Conservation (phyloP, 345 rosid species). For the Eucalyptus erythrocorys region DNA sequence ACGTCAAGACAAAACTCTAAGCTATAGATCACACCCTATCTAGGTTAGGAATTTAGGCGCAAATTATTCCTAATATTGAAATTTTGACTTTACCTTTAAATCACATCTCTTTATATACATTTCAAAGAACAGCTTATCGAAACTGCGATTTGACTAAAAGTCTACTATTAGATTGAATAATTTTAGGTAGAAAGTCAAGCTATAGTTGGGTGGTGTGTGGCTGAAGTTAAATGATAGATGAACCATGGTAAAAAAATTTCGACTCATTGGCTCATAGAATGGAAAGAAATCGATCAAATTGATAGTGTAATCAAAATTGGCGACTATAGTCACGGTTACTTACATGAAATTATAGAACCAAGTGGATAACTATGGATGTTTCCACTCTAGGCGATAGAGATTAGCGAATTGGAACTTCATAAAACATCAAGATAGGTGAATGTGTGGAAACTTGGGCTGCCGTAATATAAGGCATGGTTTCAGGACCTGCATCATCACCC, state of each 20-base stretch:
- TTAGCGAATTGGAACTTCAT: background rate
- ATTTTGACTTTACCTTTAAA: background rate
- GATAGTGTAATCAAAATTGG: background rate
- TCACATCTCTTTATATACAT: background rate
- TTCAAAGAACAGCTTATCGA: background rate
- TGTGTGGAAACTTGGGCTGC: background rate
- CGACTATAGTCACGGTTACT: accelerated
- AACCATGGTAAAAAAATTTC: accelerated
- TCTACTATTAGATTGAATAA: too few relatives aligned
- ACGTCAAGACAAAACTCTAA: background rate
- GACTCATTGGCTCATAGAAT: background rate
- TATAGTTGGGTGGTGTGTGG: background rate
- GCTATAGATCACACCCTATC: background rate
- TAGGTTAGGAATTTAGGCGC: background rate
- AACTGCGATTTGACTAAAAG: accelerated
- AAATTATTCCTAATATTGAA: background rate
- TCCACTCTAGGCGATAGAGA: background rate
- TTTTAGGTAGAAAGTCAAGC: background rate
- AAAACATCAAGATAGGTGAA: background rate
- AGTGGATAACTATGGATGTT: background rate
- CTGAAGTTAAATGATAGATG: accelerated
- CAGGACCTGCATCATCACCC: background rate
- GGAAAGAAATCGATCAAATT: background rate
- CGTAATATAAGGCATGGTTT: background rate
- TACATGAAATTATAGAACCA: background rate